phyloP scores from a whole-genome alignment of 140 eudicot species.

The Cichorium intybus region DNA sequence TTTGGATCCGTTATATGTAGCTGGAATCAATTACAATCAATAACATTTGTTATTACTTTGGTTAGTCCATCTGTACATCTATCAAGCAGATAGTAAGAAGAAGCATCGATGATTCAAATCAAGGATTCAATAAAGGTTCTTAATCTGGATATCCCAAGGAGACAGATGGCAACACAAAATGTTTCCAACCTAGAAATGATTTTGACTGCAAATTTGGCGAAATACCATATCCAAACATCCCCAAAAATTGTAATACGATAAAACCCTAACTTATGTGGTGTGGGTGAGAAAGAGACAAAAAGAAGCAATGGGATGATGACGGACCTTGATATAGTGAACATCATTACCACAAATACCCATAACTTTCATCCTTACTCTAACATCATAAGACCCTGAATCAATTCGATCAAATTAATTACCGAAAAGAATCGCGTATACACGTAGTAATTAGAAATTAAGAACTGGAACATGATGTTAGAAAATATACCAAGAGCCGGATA shows the following conservation, averaged over 20 bases:
- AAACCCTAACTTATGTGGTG: neutral
- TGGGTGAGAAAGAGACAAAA: neutral
- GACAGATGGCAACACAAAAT: too few species aligned
- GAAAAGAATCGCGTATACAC: too few species aligned
- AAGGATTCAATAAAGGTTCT: slow-evolving; percentile 11
- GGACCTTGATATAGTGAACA: slow-evolving; percentile 98
- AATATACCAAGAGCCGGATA: too few species aligned
- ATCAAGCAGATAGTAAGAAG: neutral
- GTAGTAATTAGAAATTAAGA: too few species aligned
- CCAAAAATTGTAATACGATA: too few species aligned
- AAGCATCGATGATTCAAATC: neutral
- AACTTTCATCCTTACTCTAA: slow-evolving; percentile 87
- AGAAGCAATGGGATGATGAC: neutral
- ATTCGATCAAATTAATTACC: too few species aligned
- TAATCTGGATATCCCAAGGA: slow-evolving; percentile 7
- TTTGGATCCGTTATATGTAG: neutral
- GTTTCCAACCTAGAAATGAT: too few species aligned
- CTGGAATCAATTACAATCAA: too few species aligned
- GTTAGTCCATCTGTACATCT: too few species aligned
- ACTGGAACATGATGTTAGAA: too few species aligned
- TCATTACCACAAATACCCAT: slow-evolving; percentile 98
- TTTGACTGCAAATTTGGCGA: neutral
- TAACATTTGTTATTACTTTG: too few species aligned
- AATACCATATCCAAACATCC: neutral
- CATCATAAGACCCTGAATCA: too few species aligned